Evolutionary conservation across 179 eudicot species (phyloP).

Genomic region (Gypsophila paniculata): DNA sequence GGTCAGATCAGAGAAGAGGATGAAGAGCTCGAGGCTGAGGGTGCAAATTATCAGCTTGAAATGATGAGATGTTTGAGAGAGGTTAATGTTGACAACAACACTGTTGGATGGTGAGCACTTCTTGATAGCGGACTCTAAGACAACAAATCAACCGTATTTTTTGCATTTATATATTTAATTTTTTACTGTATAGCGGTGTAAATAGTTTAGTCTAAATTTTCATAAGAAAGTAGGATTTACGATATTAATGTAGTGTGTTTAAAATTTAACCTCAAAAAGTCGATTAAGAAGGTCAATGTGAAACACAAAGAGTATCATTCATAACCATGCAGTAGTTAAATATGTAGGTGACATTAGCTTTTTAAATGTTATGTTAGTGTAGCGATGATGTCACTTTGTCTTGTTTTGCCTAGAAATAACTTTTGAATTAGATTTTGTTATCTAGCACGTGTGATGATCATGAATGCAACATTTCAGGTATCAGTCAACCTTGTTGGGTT

Average conservation of each 20-base stretch:
- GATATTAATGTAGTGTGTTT: no score
- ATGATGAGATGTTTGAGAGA: conserved; percentile 99
- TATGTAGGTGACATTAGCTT: not conserved
- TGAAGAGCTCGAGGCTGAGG: conserved; percentile 96
- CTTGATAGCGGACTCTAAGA: not conserved
- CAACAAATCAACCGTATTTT: not conserved
- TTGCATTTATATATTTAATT: not conserved
- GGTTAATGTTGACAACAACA: conserved; percentile 96
- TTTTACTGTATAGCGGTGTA: no score
- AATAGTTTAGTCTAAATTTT: not conserved
- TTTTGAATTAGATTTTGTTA: no score
- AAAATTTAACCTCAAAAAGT: not conserved
- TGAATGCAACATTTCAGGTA: conserved; percentile 52
- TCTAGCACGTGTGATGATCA: not conserved
- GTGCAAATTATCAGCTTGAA: conserved; percentile 96
- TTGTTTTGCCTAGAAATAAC: no score
- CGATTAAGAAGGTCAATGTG: not conserved
- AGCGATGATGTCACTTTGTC: no score
- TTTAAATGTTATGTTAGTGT: no score
- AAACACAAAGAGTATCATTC: not conserved
- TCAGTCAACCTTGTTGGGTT: conserved; percentile 83
- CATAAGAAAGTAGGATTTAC: not conserved
- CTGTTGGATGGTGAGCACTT: conserved; percentile 86
- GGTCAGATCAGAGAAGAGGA: conserved; percentile 80
- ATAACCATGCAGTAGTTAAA: not conserved